These are phyloP conservation scores for Haplosporangium gracile DNA, from an alignment of 192 early-diverging fungal species.

Conservation along the genomic window DNA sequence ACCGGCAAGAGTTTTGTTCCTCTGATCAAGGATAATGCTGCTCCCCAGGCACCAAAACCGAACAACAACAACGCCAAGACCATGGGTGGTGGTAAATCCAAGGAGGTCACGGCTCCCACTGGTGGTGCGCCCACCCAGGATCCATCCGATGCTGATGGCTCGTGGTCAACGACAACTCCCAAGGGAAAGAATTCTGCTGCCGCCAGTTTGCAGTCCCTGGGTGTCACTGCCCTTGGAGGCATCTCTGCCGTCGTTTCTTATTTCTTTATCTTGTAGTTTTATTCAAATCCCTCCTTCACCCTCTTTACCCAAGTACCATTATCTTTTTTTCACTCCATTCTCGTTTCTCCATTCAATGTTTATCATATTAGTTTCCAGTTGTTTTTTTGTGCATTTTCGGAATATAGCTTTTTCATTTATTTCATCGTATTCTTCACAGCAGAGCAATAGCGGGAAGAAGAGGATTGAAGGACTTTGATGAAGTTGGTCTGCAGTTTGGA, in stretches of 20 bases:
- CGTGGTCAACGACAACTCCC: background rate
- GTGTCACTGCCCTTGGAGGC: background rate
- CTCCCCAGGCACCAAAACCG: background rate
- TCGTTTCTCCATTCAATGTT: too few relatives aligned
- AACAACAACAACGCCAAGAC: background rate
- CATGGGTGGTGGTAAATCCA: background rate
- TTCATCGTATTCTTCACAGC: background rate
- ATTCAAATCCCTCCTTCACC: too few relatives aligned
- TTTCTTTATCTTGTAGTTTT: background rate
- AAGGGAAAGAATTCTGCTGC: background rate
- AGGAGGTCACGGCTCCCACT: background rate
- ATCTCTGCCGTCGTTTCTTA: background rate
- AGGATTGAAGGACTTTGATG: background rate
- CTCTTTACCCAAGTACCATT: too few relatives aligned
- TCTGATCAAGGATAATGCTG: background rate
- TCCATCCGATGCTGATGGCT: background rate
- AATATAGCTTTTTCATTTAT: background rate
- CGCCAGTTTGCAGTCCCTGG: background rate
- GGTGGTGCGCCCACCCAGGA: background rate
- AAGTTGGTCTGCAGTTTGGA: constrained; percentile 9
- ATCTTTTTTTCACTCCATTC: too few relatives aligned
- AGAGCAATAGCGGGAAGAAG: background rate
- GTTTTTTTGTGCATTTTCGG: too few relatives aligned
- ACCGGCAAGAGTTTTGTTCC: background rate
- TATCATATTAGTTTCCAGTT: too few relatives aligned